Percentiles rank a stretch among this genome's conserved stretches.
phyloP scores from a whole-genome alignment of 1,284 basidiomycete species.

The Marasmius oreades region DNA sequence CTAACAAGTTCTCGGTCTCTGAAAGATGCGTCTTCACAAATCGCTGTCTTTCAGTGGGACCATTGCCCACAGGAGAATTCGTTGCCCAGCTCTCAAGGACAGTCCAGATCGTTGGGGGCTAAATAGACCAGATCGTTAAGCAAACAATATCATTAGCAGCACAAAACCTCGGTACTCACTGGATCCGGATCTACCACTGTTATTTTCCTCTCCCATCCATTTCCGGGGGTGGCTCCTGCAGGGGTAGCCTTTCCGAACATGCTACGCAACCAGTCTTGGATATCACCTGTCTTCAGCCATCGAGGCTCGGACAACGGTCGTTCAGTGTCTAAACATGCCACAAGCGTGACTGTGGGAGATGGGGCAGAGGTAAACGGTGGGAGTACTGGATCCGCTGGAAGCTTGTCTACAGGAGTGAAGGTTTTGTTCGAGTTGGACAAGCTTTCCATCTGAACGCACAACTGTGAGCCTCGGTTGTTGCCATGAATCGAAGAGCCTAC shows the following conservation, averaged over 20 bases:
- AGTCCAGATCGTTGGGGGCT: slow-evolving; percentile 90
- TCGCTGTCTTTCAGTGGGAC: slow-evolving; percentile 71
- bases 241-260: slow-evolving; percentile 86
- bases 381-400: slow-evolving; percentile 53
- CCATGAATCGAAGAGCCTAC: slow-evolving; percentile 39
- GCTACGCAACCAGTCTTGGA: slow-evolving; percentile 89
- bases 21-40: slow-evolving; percentile 87
- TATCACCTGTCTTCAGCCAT: slow-evolving; percentile 93
- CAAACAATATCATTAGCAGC: slow-evolving; percentile 18
- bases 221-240: slow-evolving; percentile 59
- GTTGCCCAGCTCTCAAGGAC: slow-evolving; percentile 86
- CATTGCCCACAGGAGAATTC: slow-evolving; percentile 70
- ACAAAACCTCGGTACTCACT: slow-evolving; percentile 45
- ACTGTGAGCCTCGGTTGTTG: slow-evolving; percentile 8
- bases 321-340: slow-evolving; percentile 77
- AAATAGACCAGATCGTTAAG: slow-evolving; percentile 12
- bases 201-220: slow-evolving; percentile 91
- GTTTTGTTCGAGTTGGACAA: slow-evolving; percentile 69
- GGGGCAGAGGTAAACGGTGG: slow-evolving; percentile 62
- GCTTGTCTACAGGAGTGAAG: slow-evolving; percentile 50
- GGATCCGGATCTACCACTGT: slow-evolving; percentile 92
- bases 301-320: slow-evolving; percentile 90
- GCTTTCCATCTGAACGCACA: slow-evolving; percentile 60
- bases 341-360: slow-evolving; percentile 51
- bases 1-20: slow-evolving; percentile 82